Evolutionary conservation across 768 basidiomycete genomes (phyloP).

Genomic region (Pisolithus marmoratus): DNA sequence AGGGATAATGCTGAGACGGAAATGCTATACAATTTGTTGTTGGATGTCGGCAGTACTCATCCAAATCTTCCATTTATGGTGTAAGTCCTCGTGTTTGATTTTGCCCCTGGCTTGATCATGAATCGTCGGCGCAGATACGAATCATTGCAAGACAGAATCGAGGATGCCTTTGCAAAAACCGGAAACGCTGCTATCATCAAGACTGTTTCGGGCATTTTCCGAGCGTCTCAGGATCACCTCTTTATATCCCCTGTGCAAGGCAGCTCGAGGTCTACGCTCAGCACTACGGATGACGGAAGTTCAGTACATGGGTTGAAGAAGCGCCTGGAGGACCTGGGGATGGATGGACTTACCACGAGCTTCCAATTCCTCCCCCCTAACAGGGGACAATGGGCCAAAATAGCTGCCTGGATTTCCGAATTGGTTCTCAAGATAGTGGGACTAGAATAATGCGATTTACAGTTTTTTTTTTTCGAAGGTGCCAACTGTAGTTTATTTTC

Average conservation of each 20-base stretch:
- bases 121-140: slow-evolving; percentile 51
- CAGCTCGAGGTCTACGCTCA: slow-evolving; percentile 60
- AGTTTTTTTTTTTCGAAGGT: slow-evolving; percentile 2
- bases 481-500: slow-evolving; percentile 10
- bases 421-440: slow-evolving; percentile 49
- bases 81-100: slow-evolving; percentile 41
- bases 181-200: slow-evolving; percentile 67
- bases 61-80: slow-evolving; percentile 69
- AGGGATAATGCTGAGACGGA: slow-evolving; percentile 79
- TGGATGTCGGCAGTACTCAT: slow-evolving; percentile 59
- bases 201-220: slow-evolving; percentile 71
- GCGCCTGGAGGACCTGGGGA: slow-evolving; percentile 59
- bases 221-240: slow-evolving; percentile 53
- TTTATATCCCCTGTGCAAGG: slow-evolving; percentile 35
- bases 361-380: slow-evolving; percentile 63
- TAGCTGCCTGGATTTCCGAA: slow-evolving; percentile 73
- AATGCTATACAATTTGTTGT: slow-evolving; percentile 70
- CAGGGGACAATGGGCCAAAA: slow-evolving; percentile 50
- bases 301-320: slow-evolving; percentile 41
- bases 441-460: slow-evolving; percentile 16
- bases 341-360: slow-evolving; percentile 70
- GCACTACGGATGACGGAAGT: slow-evolving; percentile 51
- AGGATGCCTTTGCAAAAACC: slow-evolving; percentile 63
- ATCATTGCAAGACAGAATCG: slow-evolving; percentile 67
- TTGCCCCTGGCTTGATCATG: slow-evolving; percentile 2